Percentiles rank a stretch among this genome's conserved stretches.
Evolutionary conservation across 1,284 basidiomycete genomes (phyloP).

Genomic region (Ceratobasidium sp.): DNA sequence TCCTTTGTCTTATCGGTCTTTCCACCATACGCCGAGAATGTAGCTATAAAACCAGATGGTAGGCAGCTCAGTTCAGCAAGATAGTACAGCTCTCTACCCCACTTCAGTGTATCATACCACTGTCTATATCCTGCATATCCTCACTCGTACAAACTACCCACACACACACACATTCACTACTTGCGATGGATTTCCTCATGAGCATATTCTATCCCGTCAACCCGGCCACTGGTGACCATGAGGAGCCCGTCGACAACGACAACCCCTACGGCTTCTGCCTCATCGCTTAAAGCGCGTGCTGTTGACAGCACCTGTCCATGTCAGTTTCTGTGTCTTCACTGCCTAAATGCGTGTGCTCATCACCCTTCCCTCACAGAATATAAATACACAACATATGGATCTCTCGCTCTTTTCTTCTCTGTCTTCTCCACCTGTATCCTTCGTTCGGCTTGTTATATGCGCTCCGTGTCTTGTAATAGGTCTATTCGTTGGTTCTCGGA

Average conservation of each 20-base stretch:
- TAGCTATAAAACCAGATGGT: not conserved
- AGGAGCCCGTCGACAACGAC: constrained; percentile 20
- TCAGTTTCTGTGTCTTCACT: not conserved
- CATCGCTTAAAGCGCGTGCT: constrained; percentile 8
- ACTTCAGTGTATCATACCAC: constrained; percentile 18
- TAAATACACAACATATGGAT: too few species aligned
- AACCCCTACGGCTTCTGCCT: constrained; percentile 10
- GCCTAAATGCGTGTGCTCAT: not conserved
- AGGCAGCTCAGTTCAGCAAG: not conserved
- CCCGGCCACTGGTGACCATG: not conserved
- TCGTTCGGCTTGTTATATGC: not conserved
- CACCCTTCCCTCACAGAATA: not conserved
- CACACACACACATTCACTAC: constrained; percentile 8
- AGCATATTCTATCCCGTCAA: constrained; percentile 5
- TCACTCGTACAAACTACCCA: not conserved
- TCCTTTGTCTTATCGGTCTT: constrained; percentile 9
- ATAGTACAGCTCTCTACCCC: constrained; percentile 24
- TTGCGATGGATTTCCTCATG: constrained; percentile 22
- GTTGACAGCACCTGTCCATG: not conserved
- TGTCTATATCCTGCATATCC: not conserved
- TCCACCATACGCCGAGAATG: not conserved
- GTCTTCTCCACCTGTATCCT: not conserved
- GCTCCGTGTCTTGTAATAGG: too few species aligned
- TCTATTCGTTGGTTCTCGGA: not conserved
- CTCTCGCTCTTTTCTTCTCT: not conserved